These are phyloP conservation scores for Cladophialophora psammophila DNA, from an alignment of 2,329 filamentous ascomycete species.

Conservation along the genomic window DNA sequence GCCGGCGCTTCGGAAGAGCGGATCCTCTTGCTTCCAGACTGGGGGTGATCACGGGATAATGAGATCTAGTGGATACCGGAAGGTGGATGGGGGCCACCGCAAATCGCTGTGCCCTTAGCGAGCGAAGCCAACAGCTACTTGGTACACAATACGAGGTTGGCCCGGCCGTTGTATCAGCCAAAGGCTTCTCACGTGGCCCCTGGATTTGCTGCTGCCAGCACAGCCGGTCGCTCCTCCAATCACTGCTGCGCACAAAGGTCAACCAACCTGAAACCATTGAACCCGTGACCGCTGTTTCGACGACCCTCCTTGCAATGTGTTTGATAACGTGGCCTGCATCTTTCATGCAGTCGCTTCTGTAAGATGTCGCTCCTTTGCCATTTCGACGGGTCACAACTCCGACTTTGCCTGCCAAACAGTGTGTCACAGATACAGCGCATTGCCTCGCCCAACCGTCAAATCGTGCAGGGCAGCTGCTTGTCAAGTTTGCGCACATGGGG, in stretches of 20 bases:
- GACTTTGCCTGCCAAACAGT: not conserved
- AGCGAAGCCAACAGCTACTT: not conserved
- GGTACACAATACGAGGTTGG: not conserved
- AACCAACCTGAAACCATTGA: not conserved
- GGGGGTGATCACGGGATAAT: not conserved
- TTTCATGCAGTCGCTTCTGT: not conserved
- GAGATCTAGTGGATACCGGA: slow-evolving; percentile 8
- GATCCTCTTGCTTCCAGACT: not conserved
- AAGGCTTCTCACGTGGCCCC: not conserved
- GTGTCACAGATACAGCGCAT: not conserved
- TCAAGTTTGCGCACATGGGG: not conserved
- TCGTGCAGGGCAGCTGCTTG: not conserved
- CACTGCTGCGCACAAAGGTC: not conserved
- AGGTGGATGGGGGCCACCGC: not conserved
- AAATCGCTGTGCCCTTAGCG: not conserved
- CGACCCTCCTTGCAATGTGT: not conserved
- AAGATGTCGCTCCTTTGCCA: not conserved
- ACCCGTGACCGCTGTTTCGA: slow-evolving; percentile 5
- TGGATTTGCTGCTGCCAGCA: not conserved
- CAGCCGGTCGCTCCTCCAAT: not conserved
- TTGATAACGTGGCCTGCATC: not conserved
- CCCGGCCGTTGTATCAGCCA: not conserved
- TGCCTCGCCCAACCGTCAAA: not conserved
- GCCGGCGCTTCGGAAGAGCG: not conserved
- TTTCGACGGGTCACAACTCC: not conserved